phyloP scores from a whole-genome alignment of 1,139 yeast genomes.

The Saccharomyces hybrid region DNA sequence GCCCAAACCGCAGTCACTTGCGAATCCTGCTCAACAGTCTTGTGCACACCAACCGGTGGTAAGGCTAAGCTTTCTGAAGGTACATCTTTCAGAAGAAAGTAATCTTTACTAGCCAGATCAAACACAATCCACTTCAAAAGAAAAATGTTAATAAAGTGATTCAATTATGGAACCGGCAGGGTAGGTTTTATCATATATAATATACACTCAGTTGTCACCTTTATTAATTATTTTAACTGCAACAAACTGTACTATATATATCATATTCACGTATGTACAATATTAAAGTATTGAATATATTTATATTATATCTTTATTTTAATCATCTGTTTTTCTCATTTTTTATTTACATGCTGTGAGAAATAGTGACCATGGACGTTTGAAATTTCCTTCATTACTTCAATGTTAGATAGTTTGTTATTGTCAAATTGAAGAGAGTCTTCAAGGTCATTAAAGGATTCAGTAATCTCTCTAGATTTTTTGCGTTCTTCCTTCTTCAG shows the following conservation, averaged over 20 bases:
- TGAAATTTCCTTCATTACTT: not conserved
- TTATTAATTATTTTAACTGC: not conserved
- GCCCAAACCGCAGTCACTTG: constrained; percentile 99
- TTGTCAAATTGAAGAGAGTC: not conserved
- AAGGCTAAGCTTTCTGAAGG: constrained; percentile 99
- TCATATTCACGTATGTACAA: not conserved
- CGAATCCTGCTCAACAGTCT: constrained; percentile 96
- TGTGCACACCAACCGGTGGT: constrained; percentile 99
- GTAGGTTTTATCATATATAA: constrained; percentile 1
- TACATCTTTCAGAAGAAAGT: constrained; percentile 98
- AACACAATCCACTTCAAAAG: not conserved
- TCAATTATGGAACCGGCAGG: not conserved
- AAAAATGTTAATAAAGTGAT: not conserved
- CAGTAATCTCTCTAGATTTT: not conserved
- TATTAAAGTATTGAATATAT: not conserved
- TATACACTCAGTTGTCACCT: constrained; percentile 1
- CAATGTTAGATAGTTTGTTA: not conserved
- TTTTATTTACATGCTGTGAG: not conserved
- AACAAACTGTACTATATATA: constrained; percentile 1
- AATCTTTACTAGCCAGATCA: constrained; percentile 30
- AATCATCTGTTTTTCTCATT: not conserved
- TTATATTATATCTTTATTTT: not conserved
- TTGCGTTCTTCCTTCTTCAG: constrained; percentile 13
- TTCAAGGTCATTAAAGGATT: not conserved
- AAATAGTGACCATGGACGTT: not conserved